A percentile compares a stretch with the other conserved stretches of the same genome.
These are phyloP conservation scores for Scedosporium boydii DNA, from an alignment of 2,329 filamentous ascomycete genomes.

Conservation along the genomic window DNA sequence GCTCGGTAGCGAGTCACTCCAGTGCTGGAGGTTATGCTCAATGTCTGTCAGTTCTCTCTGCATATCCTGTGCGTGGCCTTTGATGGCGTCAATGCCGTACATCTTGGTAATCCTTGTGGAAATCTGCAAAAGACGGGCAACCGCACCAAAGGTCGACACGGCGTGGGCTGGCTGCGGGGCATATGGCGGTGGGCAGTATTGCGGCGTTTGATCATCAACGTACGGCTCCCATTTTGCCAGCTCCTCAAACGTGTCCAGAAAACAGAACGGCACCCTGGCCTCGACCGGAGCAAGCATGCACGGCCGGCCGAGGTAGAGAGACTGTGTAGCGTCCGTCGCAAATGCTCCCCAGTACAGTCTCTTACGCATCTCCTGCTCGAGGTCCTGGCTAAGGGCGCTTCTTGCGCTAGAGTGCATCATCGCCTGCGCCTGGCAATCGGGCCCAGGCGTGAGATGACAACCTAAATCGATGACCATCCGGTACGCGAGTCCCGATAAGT, in stretches of 20 bases:
- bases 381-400: slow-evolving; percentile 13
- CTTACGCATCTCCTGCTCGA: slow-evolving; percentile 23
- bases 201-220: slow-evolving; percentile 12
- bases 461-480: slow-evolving; percentile 29
- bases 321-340: slow-evolving; percentile 22
- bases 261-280: slow-evolving; percentile 19
- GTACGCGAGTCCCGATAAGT: slow-evolving; percentile 24
- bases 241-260: slow-evolving; percentile 23
- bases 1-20: slow-evolving; percentile 3
- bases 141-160: neutral
- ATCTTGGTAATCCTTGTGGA: slow-evolving; percentile 5
- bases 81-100: slow-evolving; percentile 7
- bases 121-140: slow-evolving; percentile 2
- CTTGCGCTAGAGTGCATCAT: neutral
- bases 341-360: slow-evolving; percentile 25
- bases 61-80: neutral
- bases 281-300: slow-evolving; percentile 22
- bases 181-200: neutral
- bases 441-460: slow-evolving; percentile 22
- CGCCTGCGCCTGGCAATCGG: slow-evolving; percentile 17
- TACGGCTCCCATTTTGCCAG: slow-evolving; percentile 24
- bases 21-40: slow-evolving; percentile 6
- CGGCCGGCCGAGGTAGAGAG: slow-evolving; percentile 22
- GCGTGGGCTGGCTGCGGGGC: neutral
- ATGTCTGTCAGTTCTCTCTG: slow-evolving; percentile 4